phyloP scores from a whole-genome alignment of 345 rosid genomes.

The Sisymbrium altissimum region DNA sequence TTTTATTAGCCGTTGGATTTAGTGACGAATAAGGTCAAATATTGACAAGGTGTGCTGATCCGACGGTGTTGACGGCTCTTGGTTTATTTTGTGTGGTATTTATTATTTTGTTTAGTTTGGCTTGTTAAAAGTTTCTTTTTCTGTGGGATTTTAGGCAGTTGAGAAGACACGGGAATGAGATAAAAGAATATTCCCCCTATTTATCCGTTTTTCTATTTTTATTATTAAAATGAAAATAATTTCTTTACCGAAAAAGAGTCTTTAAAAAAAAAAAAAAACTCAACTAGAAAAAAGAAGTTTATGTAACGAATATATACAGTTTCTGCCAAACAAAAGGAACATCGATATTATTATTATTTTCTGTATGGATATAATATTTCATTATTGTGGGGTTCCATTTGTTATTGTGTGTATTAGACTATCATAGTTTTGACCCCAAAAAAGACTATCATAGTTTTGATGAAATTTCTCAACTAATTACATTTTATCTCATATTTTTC shows the following conservation, averaged over 20 bases:
- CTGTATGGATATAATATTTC: too few relatives aligned
- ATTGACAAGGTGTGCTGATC: conserved; percentile 13
- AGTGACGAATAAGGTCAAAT: background rate
- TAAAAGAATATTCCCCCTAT: conserved; percentile 23
- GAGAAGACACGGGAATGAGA: conserved; percentile 15
- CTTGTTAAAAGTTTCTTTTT: background rate
- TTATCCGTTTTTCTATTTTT: background rate
- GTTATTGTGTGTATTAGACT: background rate
- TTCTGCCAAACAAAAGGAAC: background rate
- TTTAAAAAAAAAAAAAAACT: background rate
- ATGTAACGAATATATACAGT: background rate
- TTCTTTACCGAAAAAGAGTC: background rate
- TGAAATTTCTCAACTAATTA: background rate
- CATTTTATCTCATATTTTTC: background rate
- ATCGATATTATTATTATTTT: background rate
- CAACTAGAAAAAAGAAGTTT: background rate
- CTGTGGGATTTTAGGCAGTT: conserved; percentile 24
- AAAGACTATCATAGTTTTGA: background rate
- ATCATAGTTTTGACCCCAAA: too few relatives aligned
- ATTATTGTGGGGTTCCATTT: background rate
- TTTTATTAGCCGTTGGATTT: conserved; percentile 18
- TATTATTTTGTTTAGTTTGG: conserved; percentile 11
- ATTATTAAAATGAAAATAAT: background rate
- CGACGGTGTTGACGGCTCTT: conserved; percentile 25
- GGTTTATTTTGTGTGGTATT: background rate